These are phyloP conservation scores for Leersia perrieri DNA, from an alignment of 176 grass and related monocot genomes.

Conservation along the genomic window DNA sequence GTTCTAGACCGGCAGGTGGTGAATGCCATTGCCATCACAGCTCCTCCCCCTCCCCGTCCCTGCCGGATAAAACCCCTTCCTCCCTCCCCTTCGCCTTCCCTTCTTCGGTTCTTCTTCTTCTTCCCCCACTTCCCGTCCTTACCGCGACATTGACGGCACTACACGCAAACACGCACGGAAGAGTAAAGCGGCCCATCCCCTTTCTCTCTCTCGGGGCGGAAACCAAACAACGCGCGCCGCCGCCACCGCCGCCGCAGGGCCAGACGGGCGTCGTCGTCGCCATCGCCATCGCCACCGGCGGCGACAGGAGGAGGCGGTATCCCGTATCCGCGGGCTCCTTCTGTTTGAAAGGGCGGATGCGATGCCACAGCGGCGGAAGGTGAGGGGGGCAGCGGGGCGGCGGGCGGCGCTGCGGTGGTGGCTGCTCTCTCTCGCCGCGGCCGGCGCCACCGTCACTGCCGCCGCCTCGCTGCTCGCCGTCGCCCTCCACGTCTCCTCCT, in stretches of 20 bases:
- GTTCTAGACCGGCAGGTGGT: conserved; percentile 9
- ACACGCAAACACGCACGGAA: conserved; percentile 25
- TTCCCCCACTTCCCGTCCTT: neutral
- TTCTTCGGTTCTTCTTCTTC: neutral
- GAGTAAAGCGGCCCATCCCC: neutral
- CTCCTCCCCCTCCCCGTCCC: neutral
- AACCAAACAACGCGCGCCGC: neutral
- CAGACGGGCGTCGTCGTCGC: neutral
- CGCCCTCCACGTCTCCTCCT: conserved; percentile 42
- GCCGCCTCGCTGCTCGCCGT: conserved; percentile 51
- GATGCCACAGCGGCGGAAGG: conserved; percentile 54
- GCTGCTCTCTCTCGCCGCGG: conserved; percentile 42
- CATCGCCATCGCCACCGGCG: neutral
- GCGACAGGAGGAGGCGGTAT: neutral
- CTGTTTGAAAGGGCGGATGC: neutral
- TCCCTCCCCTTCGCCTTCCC: too few species aligned
- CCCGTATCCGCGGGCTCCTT: neutral
- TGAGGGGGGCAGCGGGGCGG: conserved; percentile 40
- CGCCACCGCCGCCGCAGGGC: neutral
- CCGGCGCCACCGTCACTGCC: conserved; percentile 46
- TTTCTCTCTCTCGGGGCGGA: neutral
- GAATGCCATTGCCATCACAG: conserved; percentile 10
- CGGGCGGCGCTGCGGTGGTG: conserved; percentile 39
- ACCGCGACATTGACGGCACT: conserved; percentile 33
- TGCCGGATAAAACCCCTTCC: conserved; percentile 6